Conservation (phyloP, 305 asterid species). For the Fraxinus floribunda region DNA sequence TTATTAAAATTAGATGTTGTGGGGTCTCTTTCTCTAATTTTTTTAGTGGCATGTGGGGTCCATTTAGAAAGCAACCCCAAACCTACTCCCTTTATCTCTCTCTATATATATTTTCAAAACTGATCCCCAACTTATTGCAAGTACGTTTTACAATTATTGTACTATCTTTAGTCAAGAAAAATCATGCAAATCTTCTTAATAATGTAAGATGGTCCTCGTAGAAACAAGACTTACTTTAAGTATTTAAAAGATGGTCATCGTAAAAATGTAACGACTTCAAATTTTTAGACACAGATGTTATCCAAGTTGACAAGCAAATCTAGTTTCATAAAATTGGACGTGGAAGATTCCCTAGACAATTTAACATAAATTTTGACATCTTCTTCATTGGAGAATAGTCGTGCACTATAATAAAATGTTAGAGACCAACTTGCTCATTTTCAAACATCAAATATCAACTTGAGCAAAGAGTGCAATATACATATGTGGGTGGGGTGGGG, state of each 20-base stretch:
- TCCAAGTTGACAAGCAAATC: not conserved
- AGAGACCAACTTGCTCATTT: not conserved
- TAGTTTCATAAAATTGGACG: not conserved
- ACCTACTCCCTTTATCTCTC: conserved; percentile 9
- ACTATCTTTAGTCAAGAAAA: not conserved
- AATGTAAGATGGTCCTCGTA: not conserved
- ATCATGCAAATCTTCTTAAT: not conserved
- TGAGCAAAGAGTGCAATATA: not conserved
- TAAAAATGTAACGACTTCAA: not conserved
- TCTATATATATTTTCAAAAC: not conserved
- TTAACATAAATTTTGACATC: conserved; percentile 9
- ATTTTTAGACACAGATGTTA: not conserved
- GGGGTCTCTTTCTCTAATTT: conserved; percentile 36
- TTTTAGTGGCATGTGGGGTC: not conserved
- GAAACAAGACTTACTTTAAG: not conserved
- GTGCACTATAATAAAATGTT: not conserved
- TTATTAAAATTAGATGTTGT: conserved; percentile 34
- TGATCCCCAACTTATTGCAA: not conserved
- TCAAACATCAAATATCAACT: not conserved
- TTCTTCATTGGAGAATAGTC: not conserved
- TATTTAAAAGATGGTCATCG: not conserved
- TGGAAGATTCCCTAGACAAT: not conserved
- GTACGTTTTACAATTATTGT: not conserved
- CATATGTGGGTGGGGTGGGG: not conserved
- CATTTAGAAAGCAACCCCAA: conserved; percentile 6